phyloP scores from a whole-genome alignment of 202 grass and related monocot genomes.

The Miscanthus sacchariflorus region DNA sequence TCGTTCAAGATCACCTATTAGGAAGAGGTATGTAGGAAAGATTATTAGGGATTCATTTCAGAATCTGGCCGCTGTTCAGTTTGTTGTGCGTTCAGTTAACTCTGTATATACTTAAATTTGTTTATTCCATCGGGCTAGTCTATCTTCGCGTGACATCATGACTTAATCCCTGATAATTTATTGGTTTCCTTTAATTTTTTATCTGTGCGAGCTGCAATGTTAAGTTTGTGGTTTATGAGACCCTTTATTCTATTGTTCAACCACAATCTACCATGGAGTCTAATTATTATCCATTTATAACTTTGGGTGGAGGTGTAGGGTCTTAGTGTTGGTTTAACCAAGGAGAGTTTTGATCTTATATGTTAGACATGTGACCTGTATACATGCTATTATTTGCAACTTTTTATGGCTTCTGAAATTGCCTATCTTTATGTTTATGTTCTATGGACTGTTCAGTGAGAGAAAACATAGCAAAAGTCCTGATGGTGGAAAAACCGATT shows the following conservation, averaged over 20 bases:
- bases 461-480: slow-evolving; percentile 66
- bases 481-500: slow-evolving; percentile 58
- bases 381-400: slow-evolving; percentile 37
- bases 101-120: slow-evolving; percentile 13
- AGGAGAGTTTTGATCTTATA: slow-evolving; percentile 10
- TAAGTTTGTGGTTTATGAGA: background rate
- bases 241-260: background rate
- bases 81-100: slow-evolving; percentile 18
- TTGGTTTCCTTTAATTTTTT: background rate
- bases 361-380: slow-evolving; percentile 11
- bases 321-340: background rate
- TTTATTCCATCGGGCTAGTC: slow-evolving; percentile 21
- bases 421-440: slow-evolving; percentile 32
- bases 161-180: slow-evolving; percentile 12
- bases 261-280: background rate
- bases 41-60: slow-evolving; percentile 22
- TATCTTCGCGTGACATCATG: background rate
- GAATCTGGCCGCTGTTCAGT: background rate
- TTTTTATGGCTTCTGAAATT: slow-evolving; percentile 21
- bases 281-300: slow-evolving; percentile 15
- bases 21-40: slow-evolving; percentile 56
- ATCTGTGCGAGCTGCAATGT: background rate
- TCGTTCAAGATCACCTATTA: slow-evolving; percentile 72
- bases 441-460: slow-evolving; percentile 48
- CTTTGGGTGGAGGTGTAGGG: background rate